phyloP scores from a whole-genome alignment of 1,139 yeast species.

The Geotrichum aggregatum region DNA sequence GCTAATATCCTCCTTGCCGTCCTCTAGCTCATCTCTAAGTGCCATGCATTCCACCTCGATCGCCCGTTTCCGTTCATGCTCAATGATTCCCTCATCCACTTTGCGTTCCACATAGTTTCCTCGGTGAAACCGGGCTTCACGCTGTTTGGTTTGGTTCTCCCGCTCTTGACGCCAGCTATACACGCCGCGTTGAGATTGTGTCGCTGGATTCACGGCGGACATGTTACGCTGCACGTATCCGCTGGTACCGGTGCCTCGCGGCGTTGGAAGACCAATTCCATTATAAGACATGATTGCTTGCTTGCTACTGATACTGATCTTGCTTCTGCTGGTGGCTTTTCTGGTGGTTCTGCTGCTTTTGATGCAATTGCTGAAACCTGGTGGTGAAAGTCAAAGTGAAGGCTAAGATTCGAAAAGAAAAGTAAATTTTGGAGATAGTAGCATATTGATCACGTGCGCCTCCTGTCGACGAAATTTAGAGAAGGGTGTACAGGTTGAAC shows the following conservation, averaged over 20 bases:
- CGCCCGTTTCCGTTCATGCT: conserved; percentile 48
- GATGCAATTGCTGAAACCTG: too few relatives aligned
- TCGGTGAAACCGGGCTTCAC: conserved; percentile 26
- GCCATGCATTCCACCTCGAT: conserved; percentile 56
- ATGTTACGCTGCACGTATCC: conserved; percentile 59
- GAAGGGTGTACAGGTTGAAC: too few relatives aligned
- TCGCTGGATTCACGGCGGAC: conserved; percentile 36
- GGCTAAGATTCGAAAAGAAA: too few relatives aligned
- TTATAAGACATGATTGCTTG: conserved; percentile 52
- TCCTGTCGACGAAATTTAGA: too few relatives aligned
- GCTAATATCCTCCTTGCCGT: background rate
- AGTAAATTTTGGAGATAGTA: too few relatives aligned
- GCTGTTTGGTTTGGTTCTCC: conserved; percentile 25
- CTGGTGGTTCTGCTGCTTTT: too few relatives aligned
- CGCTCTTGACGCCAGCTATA: conserved; percentile 39
- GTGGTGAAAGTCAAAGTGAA: too few relatives aligned
- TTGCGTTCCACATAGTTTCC: conserved; percentile 30
- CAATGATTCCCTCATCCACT: conserved; percentile 41
- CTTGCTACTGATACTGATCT: background rate
- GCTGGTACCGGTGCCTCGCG: conserved; percentile 70
- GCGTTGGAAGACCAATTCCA: conserved; percentile 61
- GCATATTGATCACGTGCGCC: too few relatives aligned
- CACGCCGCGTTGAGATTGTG: conserved; percentile 32
- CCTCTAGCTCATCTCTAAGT: conserved; percentile 42
- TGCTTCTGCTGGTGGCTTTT: too few relatives aligned